Evolutionary conservation across 2,329 filamentous ascomycete genomes (phyloP).

Genomic region (Raffaelea deltoideospora): DNA sequence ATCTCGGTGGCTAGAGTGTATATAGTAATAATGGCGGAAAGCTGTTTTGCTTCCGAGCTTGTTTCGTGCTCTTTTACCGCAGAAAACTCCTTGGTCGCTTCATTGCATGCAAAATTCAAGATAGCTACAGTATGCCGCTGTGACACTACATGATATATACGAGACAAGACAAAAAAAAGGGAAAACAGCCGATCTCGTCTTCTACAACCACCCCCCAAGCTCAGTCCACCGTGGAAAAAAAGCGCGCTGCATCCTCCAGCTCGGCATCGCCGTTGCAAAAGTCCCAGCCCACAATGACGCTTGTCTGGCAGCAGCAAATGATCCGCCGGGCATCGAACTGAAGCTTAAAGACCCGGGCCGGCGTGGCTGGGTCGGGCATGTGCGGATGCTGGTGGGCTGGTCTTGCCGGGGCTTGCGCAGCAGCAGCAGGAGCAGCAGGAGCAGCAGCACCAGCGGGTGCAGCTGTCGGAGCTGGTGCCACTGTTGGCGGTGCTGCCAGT

Average conservation of each 20-base stretch:
- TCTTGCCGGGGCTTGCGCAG: neutral
- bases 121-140: neutral
- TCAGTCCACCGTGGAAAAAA: conserved; percentile 55
- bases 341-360: conserved; percentile 74
- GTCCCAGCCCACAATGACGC: conserved; percentile 91
- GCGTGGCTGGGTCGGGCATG: conserved; percentile 29
- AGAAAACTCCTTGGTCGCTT: too few species aligned
- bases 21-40: too few species aligned
- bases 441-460: neutral
- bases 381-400: conserved; percentile 31
- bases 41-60: neutral
- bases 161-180: neutral
- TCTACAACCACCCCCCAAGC: neutral
- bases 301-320: conserved; percentile 86
- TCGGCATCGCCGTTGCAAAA: conserved; percentile 80
- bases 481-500: neutral
- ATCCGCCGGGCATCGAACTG: conserved; percentile 91
- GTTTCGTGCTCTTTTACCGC: too few species aligned
- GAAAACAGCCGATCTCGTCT: neutral
- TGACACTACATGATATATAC: neutral
- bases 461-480: neutral
- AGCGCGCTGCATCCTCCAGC: conserved; percentile 60
- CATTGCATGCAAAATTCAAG: too few species aligned
- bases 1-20: too few species aligned
- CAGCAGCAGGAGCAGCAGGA: conserved; percentile 2